phyloP scores from a whole-genome alignment of 2,329 filamentous ascomycete species.

The Chalara sp. region DNA sequence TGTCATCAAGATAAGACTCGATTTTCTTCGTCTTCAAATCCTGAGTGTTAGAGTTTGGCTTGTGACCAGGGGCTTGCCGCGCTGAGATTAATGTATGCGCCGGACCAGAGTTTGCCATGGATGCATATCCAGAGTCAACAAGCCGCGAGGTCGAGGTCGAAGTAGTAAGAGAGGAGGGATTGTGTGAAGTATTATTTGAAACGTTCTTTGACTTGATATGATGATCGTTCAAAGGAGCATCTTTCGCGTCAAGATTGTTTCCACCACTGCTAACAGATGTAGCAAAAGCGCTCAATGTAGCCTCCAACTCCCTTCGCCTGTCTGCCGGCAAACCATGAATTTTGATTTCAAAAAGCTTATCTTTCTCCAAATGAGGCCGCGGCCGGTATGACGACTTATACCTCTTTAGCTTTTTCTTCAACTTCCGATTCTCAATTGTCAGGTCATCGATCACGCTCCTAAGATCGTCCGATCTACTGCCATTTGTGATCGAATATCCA shows the following conservation, averaged over 20 bases:
- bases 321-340: constrained; percentile 65
- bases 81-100: constrained; percentile 26
- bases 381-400: constrained; percentile 63
- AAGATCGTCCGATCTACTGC: constrained; percentile 56
- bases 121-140: constrained; percentile 54
- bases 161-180: constrained; percentile 27
- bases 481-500: constrained; percentile 7
- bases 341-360: constrained; percentile 78
- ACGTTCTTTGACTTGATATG: too few relatives aligned
- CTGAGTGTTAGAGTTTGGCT: neutral
- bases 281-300: constrained; percentile 64
- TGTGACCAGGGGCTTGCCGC: neutral
- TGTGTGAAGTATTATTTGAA: neutral
- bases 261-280: constrained; percentile 48
- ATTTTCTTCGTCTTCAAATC: constrained; percentile 48
- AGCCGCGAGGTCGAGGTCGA: constrained; percentile 30
- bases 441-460: constrained; percentile 82
- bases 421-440: constrained; percentile 73
- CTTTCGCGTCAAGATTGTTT: constrained; percentile 29
- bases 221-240: neutral
- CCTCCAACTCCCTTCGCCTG: constrained; percentile 72
- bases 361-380: constrained; percentile 59
- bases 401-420: constrained; percentile 66
- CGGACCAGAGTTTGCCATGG: constrained; percentile 45
- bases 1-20: constrained; percentile 64